A percentile compares a stretch with the other conserved stretches of the same genome.
Conservation (phyloP, 176 grass and related monocot species). For the Hordeum vulgare region DNA sequence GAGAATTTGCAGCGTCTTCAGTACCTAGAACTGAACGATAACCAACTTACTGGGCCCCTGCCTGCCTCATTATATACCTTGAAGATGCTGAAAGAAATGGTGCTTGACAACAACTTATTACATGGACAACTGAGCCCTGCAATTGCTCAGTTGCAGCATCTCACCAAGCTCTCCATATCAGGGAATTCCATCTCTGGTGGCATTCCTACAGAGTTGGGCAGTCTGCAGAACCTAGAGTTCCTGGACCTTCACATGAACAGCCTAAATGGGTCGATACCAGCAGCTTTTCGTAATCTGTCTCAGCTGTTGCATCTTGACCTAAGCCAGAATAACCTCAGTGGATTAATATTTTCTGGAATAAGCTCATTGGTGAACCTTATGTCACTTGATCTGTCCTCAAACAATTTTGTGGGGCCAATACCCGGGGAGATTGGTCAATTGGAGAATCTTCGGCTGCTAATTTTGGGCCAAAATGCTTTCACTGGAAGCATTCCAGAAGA, state of each 20-base stretch:
- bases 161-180: conserved; percentile 56
- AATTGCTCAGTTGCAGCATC: conserved; percentile 52
- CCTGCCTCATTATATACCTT: conserved; percentile 53
- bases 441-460: conserved; percentile 43
- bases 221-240: conserved; percentile 54
- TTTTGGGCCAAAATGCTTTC: conserved; percentile 61
- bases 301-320: conserved; percentile 65
- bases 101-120: conserved; percentile 58
- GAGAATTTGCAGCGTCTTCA: conserved; percentile 44
- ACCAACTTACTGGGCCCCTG: conserved; percentile 52
- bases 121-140: conserved; percentile 44
- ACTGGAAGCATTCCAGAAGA: conserved; percentile 64
- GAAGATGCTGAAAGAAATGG: conserved; percentile 51
- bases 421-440: conserved; percentile 62
- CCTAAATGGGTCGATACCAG: conserved; percentile 60
- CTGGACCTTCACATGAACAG: conserved; percentile 55
- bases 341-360: conserved; percentile 68
- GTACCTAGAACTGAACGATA: conserved; percentile 68
- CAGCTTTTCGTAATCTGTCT: conserved; percentile 54
- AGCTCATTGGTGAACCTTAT: conserved; percentile 46
- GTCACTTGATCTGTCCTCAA: conserved; percentile 80
- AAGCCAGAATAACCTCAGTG: conserved; percentile 58
- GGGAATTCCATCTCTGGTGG: conserved; percentile 50
- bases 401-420: conserved; percentile 60
- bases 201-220: conserved; percentile 65